Percentiles rank a stretch among this genome's conserved stretches.
Evolutionary conservation across 805 yeast genomes (phyloP).

Genomic region (Candida maris): DNA sequence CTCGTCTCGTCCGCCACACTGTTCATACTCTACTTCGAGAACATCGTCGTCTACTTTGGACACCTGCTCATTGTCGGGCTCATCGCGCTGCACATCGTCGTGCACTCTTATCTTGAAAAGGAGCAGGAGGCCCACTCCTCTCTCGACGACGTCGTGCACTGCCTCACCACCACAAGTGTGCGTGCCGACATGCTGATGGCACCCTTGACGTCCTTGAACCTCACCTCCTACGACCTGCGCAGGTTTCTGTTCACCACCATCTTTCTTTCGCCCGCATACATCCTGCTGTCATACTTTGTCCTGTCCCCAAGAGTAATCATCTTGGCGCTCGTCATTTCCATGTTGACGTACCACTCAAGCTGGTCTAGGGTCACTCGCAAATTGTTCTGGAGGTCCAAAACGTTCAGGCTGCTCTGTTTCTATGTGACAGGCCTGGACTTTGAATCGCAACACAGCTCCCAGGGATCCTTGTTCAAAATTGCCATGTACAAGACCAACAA

Average conservation of each 20-base stretch:
- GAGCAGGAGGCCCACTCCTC: conserved; percentile 70
- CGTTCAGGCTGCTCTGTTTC: conserved; percentile 67
- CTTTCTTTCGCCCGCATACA: conserved; percentile 80
- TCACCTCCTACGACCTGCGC: conserved; percentile 74
- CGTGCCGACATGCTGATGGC: conserved; percentile 73
- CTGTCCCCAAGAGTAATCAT: conserved; percentile 68
- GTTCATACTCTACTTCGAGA: conserved; percentile 71
- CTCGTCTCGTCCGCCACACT: conserved; percentile 53
- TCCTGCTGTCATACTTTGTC: conserved; percentile 62
- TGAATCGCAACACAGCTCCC: conserved; percentile 31
- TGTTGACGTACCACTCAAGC: conserved; percentile 81
- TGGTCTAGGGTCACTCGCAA: conserved; percentile 81
- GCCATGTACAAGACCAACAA: conserved; percentile 52
- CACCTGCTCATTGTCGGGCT: conserved; percentile 67
- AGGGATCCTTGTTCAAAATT: conserved; percentile 44
- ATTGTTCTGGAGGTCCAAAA: conserved; percentile 77
- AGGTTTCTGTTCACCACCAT: conserved; percentile 79
- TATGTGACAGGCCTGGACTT: conserved; percentile 87
- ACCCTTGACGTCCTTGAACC: conserved; percentile 73
- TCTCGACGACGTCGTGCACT: conserved; percentile 78
- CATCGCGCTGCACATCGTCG: conserved; percentile 55
- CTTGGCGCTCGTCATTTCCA: conserved; percentile 52
- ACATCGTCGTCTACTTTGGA: conserved; percentile 75
- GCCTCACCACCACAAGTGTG: conserved; percentile 68
- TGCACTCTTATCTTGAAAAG: conserved; percentile 53